Evolutionary conservation across 495 filamentous ascomycete species (phyloP), one percentile per base, ranked within the genome.

Genomic region (Evernia prunastri): DNA sequence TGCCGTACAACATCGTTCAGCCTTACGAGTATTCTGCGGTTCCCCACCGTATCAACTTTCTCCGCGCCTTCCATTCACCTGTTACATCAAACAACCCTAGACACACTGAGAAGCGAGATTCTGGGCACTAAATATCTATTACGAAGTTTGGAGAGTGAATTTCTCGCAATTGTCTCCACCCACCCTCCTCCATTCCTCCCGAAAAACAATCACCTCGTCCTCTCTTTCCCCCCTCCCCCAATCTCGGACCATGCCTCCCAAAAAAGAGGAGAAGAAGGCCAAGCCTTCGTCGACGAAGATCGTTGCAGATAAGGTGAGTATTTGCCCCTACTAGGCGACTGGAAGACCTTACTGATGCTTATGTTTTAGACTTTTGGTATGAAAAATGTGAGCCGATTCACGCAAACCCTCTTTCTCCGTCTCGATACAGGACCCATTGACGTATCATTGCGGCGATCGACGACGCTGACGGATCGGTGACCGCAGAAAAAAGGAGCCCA

Each of bases 401-500:
- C 12, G n/a, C 23, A 31, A 40, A 4, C 59, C 12, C 15, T 29
- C 35, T 1, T n/a, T 81, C 59, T 40, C 43, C 35, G 0, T 18
- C 13, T 23, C 42, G 39, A 43, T 42, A 40, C n/a, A 25, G 42
- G 15, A 6, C 0, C 18, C 2, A 37, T 39, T 29, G 31, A 12
- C 31, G 31, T 47, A 6, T 39, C 4, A 4, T 39, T 42, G 15
- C 15, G 1, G 18, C 27, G 17, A 33, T 20, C 4, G 33, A 29
- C 27, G 8, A 35, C 20, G 20, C 58, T 54, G 15, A 66, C 13
- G 17, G 39, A 35, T 1, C 11, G 20, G 17, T 9, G 15, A 45
- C 15, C 15, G 0, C 36, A 87, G 84, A 97, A 99, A 86, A 97
- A 96, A 85, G 94, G 94, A 67, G 86, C 84, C 58, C 86, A 83